A percentile compares a stretch with the other conserved stretches of the same genome.
Evolutionary conservation across 805 yeast genomes (phyloP).

Genomic region (Candida namnaoensis): DNA sequence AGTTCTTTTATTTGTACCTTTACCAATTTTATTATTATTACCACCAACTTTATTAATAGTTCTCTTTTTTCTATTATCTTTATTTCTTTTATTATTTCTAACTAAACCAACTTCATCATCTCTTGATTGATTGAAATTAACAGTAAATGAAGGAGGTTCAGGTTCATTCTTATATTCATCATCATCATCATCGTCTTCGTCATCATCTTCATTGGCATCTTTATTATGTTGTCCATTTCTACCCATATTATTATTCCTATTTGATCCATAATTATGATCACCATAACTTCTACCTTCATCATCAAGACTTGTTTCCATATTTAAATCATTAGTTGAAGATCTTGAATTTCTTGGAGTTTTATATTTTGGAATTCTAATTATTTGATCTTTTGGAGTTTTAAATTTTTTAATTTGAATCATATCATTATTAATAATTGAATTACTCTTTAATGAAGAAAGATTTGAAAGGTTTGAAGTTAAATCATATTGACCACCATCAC

Average conservation of each 20-base stretch:
- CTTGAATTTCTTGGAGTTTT: not conserved
- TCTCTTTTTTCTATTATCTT: not conserved
- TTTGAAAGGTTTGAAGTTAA: not conserved
- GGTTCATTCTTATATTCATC: constrained; percentile 8
- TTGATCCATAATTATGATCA: too few species aligned
- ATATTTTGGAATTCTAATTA: constrained; percentile 14
- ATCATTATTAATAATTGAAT: not conserved
- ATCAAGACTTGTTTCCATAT: too few species aligned
- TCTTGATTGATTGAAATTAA: constrained; percentile 6
- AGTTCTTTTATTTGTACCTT: not conserved
- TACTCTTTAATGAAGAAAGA: too few species aligned
- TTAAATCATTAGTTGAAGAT: too few species aligned
- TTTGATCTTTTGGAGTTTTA: constrained; percentile 15
- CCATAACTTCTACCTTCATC: too few species aligned
- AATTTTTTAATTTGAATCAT: constrained; percentile 9
- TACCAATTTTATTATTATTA: not conserved
- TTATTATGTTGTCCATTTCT: not conserved
- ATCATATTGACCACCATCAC: too few species aligned
- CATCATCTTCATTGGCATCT: not conserved
- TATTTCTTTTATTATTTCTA: not conserved
- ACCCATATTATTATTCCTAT: too few species aligned
- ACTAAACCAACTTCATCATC: not conserved
- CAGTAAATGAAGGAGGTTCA: constrained; percentile 15
- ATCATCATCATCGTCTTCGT: constrained; percentile 4
- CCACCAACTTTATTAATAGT: too few species aligned